Evolutionary conservation across 1,139 yeast species (phyloP).

Genomic region (Geotrichum histeridarum): DNA sequence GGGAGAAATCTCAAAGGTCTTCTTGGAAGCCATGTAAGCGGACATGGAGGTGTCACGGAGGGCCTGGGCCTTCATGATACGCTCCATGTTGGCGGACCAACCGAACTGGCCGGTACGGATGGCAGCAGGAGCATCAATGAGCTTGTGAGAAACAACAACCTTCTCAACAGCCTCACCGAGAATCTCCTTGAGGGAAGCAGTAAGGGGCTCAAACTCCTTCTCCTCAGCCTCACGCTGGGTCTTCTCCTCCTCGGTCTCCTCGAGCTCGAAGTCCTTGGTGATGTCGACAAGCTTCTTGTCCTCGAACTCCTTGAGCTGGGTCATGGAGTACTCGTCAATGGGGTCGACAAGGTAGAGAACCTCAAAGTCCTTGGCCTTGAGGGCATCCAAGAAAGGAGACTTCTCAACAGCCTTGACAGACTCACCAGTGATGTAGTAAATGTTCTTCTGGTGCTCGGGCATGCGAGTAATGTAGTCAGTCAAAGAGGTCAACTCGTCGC

Average conservation of each 20-base stretch:
- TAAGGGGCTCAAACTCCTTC: conserved; percentile 86
- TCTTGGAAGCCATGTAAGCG: conserved; percentile 98
- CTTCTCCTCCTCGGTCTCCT: conserved; percentile 98
- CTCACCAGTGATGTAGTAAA: conserved; percentile 99
- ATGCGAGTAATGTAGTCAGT: conserved; percentile 97
- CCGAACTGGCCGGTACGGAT: conserved; percentile 99
- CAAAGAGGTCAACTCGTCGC: conserved; percentile 85
- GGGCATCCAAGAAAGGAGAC: conserved; percentile 98
- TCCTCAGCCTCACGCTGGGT: conserved; percentile 85
- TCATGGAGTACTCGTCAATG: conserved; percentile 98
- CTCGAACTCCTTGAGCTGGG: conserved; percentile 98
- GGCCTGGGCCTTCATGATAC: conserved; percentile 99
- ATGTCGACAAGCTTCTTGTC: conserved; percentile 98
- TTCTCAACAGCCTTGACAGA: conserved; percentile 95
- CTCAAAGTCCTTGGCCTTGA: conserved; percentile 97
- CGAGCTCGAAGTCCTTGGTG: conserved; percentile 98
- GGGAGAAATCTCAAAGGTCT: conserved; percentile 98
- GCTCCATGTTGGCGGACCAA: conserved; percentile 99
- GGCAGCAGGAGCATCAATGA: conserved; percentile 99
- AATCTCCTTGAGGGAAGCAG: conserved; percentile 93
- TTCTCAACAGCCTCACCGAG: conserved; percentile 98
- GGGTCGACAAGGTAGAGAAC: conserved; percentile 97
- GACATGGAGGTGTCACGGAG: conserved; percentile 98
- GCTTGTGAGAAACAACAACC: conserved; percentile 96
- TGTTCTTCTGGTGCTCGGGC: conserved; percentile 99